Conservation (phyloP, 2,329 filamentous ascomycete species). For the Talaromyces sp. region DNA sequence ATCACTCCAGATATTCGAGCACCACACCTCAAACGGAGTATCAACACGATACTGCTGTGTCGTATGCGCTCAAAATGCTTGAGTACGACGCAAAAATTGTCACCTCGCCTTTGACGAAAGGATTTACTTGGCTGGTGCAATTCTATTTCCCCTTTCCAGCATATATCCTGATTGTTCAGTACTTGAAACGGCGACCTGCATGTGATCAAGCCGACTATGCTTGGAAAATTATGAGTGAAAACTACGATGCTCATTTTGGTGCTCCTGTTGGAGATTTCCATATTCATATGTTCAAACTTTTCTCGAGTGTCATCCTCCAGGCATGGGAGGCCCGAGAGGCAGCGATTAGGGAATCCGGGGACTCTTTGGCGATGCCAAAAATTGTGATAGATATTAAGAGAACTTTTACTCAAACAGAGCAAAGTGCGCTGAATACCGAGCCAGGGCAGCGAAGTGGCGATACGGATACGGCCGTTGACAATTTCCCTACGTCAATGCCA, state of each 20-base stretch:
- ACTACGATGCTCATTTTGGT: conserved; percentile 24
- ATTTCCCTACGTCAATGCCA: not conserved
- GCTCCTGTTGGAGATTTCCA: not conserved
- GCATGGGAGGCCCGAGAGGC: not conserved
- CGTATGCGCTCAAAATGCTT: conserved; percentile 35
- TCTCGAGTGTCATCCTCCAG: not conserved
- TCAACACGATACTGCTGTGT: conserved; percentile 1
- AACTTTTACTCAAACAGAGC: not conserved
- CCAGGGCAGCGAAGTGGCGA: not conserved
- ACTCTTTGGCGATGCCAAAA: not conserved
- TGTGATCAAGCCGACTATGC: conserved; percentile 19
- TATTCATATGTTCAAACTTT: not conserved
- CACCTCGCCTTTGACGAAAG: conserved; percentile 36
- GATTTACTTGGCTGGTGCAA: conserved; percentile 40
- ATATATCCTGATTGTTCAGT: conserved; percentile 44
- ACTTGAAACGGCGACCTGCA: conserved; percentile 36
- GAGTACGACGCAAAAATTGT: conserved; percentile 45
- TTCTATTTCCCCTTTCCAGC: conserved; percentile 48
- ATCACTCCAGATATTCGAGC: conserved; percentile 32
- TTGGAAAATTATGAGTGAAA: conserved; percentile 46
- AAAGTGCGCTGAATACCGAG: not conserved
- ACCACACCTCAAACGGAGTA: not conserved
- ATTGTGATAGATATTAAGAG: not conserved
- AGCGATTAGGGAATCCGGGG: not conserved
- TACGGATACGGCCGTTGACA: not conserved